Conservation (phyloP, 305 asterid genomes). For the Petunia hybrid region DNA sequence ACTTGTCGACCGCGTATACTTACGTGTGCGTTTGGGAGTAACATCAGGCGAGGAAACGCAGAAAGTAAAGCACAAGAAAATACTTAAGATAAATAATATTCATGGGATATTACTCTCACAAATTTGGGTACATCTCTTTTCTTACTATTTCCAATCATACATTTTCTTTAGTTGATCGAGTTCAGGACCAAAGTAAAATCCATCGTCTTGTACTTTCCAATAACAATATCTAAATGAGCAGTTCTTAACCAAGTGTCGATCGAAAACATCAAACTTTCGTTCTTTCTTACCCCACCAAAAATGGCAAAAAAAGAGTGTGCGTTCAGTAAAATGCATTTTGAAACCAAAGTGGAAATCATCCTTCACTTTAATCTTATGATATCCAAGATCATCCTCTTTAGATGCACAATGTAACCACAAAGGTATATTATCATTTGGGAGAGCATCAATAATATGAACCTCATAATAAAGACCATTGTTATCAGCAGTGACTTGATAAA, state of each 20-base stretch:
- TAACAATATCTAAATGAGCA: conserved; percentile 3
- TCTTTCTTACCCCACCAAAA: conserved; percentile 16
- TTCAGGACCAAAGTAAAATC: conserved; percentile 1
- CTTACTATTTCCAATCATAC: not conserved
- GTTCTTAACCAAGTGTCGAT: not conserved
- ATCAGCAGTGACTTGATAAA: not conserved
- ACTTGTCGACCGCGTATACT: no score
- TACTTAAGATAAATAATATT: no score
- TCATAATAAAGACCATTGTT: not conserved
- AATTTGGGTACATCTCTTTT: not conserved
- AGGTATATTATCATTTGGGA: not conserved
- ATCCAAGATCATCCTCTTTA: conserved; percentile 27
- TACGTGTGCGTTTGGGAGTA: no score
- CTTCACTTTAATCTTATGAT: not conserved
- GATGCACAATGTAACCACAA: not conserved
- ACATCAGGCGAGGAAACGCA: no score
- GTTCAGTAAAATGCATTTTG: not conserved
- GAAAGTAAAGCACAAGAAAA: no score
- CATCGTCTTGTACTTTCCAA: conserved; percentile 22
- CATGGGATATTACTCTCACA: not conserved
- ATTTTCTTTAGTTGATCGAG: not conserved
- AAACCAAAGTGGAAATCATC: conserved; percentile 8
- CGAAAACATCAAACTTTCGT: not conserved
- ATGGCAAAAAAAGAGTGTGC: not conserved
- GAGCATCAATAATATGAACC: not conserved